These are phyloP conservation scores for Carallia brachiata DNA, from an alignment of 345 rosid species.

Conservation along the genomic window DNA sequence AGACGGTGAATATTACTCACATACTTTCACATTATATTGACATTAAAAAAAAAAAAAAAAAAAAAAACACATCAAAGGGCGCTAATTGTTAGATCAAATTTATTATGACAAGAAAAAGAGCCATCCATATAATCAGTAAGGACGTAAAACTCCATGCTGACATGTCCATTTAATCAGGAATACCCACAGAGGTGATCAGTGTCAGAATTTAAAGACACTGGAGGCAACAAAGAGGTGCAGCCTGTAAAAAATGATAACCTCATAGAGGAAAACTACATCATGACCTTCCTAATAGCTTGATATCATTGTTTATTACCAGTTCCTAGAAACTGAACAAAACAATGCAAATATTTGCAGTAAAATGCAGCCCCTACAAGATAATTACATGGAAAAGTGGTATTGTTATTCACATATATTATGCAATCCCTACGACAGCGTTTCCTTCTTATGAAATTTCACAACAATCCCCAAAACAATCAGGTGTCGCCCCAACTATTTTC, in stretches of 20 bases:
- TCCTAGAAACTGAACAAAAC: conserved; percentile 21
- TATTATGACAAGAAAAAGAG: no score
- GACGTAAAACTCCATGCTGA: no score
- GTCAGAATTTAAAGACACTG: background rate
- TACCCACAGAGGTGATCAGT: no score
- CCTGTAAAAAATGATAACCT: conserved; percentile 19
- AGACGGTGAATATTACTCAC: no score
- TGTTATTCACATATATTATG: conserved; percentile 24
- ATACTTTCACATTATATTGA: background rate
- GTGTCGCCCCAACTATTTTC: conserved; percentile 79
- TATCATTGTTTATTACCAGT: conserved; percentile 16
- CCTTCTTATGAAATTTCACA: background rate
- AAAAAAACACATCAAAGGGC: no score
- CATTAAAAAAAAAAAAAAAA: background rate
- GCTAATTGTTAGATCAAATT: background rate
- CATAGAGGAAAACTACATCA: conserved; percentile 23
- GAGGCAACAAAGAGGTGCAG: conserved; percentile 1
- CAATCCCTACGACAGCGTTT: conserved; percentile 17
- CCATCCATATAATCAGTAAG: no score
- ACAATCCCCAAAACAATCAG: conserved; percentile 16
- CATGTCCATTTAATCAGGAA: no score
- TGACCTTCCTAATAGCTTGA: conserved; percentile 10
- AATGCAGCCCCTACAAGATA: conserved; percentile 26
- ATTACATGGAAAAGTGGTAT: conserved; percentile 28
- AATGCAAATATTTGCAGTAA: conserved; percentile 15